Conservation (phyloP, 352 stramenopile species). For the Globisporangium irregulare region DNA sequence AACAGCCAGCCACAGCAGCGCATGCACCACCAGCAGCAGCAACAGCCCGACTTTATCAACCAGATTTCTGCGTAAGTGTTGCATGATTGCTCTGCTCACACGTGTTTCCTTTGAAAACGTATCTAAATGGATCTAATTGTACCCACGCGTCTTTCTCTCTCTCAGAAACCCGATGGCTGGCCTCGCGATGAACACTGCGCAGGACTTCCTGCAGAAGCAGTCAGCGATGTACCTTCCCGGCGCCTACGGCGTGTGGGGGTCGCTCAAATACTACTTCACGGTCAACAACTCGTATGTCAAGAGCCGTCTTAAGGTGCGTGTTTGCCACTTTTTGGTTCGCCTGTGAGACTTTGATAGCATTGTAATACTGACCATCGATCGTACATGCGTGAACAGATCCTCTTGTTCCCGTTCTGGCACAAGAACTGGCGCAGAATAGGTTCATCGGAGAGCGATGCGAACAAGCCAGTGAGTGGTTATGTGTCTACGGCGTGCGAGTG, state of each 20-base stretch:
- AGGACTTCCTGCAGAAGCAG: conserved; percentile 82
- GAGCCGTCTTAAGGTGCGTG: conserved; percentile 73
- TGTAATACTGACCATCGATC: neutral
- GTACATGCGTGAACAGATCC: conserved; percentile 40
- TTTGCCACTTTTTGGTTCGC: conserved; percentile 2
- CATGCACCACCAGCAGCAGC: conserved; percentile 29
- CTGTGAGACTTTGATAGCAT: neutral
- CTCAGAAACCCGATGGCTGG: conserved; percentile 83
- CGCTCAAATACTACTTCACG: conserved; percentile 88
- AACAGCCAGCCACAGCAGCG: conserved; percentile 18
- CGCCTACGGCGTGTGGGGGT: conserved; percentile 76
- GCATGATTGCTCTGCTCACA: neutral
- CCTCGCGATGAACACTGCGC: conserved; percentile 80
- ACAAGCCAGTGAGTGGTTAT: conserved; percentile 38
- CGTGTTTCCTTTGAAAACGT: neutral
- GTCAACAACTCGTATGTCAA: conserved; percentile 90
- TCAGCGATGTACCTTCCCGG: conserved; percentile 78
- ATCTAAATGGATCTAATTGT: neutral
- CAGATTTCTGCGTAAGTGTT: conserved; percentile 52
- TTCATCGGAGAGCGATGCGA: conserved; percentile 54
- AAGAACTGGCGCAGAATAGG: conserved; percentile 84
- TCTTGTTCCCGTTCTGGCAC: conserved; percentile 85
- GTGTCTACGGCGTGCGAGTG: neutral
- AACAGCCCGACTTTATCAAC: conserved; percentile 72
- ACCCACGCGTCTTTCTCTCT: neutral